Conservation (phyloP, 306 rosid genomes). For the Cicer yamashitae region DNA sequence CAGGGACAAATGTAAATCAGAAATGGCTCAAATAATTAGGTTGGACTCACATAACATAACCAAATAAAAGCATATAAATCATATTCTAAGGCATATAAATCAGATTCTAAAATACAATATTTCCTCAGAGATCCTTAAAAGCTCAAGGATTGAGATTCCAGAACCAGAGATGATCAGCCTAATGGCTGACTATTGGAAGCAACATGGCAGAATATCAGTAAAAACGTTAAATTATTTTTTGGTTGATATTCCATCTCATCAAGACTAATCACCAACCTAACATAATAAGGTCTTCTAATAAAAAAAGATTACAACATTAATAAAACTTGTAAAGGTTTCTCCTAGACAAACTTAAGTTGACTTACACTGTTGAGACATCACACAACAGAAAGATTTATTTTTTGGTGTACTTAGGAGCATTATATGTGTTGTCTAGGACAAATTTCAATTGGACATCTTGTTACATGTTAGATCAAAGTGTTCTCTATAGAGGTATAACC, state of each 20-base stretch:
- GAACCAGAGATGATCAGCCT: constrained; percentile 80
- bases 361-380: constrained; percentile 16
- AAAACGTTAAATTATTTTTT: too few species aligned
- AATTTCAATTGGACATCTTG: constrained; percentile 29
- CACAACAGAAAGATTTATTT: constrained; percentile 10
- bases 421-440: neutral
- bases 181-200: constrained; percentile 78
- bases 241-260: constrained; percentile 15
- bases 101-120: constrained; percentile 67
- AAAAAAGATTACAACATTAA: neutral
- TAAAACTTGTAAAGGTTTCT: neutral
- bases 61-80: too few species aligned
- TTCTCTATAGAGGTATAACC: neutral
- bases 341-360: constrained; percentile 3
- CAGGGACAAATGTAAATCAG: too few species aligned
- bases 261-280: constrained; percentile 10
- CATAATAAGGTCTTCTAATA: neutral
- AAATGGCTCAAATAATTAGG: too few species aligned
- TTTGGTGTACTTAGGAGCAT: constrained; percentile 1
- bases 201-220: too few species aligned
- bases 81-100: too few species aligned
- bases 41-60: too few species aligned
- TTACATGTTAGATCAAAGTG: constrained; percentile 10
- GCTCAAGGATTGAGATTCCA: constrained; percentile 63
- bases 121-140: constrained; percentile 50